Base-by-base conservation (phyloP, 148 eudicot species). In the Mesembryanthemum crystallinum region DNA sequence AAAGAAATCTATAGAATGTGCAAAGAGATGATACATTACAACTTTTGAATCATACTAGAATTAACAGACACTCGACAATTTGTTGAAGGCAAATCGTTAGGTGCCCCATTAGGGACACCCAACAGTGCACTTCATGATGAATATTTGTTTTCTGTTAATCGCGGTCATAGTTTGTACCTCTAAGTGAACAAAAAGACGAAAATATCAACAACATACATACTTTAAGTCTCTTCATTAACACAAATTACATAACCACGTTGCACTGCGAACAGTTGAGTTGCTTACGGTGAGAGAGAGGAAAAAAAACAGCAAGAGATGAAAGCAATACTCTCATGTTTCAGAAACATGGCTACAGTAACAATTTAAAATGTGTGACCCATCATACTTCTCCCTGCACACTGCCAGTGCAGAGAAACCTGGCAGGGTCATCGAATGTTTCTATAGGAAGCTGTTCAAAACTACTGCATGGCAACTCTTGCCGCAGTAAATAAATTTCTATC, bases 401-500 rank as follows among this genome's bases (percentile, higher is more conserved):
- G 91, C 83, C 92, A 91, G 86, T 87, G 80, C 91, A 91, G 92
- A 89, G 89, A 91, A 93, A 92, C 97, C 95, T 90, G 98, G 92
- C 87, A 84, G 89, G 96, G 84, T 79, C 96, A 83, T 76, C 72
- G 51, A 58, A 52, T 67, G 77, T 88, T 67, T 62, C 68, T 91
- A 21, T 91, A 79, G 92, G 96, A 93, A 88, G 98, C 96, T 85
- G 87, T 77, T 78, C n/a, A 63, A 73, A 62, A 72, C 83, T 86
- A 75, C 87, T 60, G 69, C 83, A 72, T 65, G 83, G 81, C 77
- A 77, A 58, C 63, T 68, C 64, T 83, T 73, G 81, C 86, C 87
- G 76, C 52, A 68, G 35, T 74, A 77, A 78, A 70, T 42, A 64
- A 28, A 47, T 35, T 58, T 65, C 30, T 60, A 47, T 37, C 20